Evolutionary conservation across 1,284 basidiomycete genomes (phyloP).

Genomic region (Moesziomyces globuligerus): DNA sequence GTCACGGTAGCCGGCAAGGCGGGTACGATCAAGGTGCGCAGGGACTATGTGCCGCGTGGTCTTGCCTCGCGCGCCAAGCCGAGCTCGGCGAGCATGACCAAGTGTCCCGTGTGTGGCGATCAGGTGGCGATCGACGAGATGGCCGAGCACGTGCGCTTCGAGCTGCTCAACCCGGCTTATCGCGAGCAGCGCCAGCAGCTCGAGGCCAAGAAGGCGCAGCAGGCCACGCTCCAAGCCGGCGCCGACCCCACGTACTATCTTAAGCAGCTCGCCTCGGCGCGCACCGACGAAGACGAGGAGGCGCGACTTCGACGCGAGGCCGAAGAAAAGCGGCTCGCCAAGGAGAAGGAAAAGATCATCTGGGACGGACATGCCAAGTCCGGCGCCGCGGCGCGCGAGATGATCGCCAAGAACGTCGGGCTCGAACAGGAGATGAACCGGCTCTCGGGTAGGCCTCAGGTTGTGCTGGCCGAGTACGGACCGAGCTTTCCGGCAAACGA

Average conservation of each 20-base stretch:
- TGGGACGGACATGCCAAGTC: conserved; percentile 65
- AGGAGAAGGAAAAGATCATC: conserved; percentile 63
- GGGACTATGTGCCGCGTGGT: conserved; percentile 84
- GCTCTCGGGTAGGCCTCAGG: conserved; percentile 39
- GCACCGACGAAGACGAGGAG: conserved; percentile 61
- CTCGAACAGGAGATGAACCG: conserved; percentile 52
- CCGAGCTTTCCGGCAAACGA: conserved; percentile 33
- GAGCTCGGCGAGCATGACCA: conserved; percentile 70
- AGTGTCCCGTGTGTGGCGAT: conserved; percentile 92
- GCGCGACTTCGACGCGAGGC: conserved; percentile 53
- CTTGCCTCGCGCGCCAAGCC: conserved; percentile 42
- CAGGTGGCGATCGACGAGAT: conserved; percentile 93
- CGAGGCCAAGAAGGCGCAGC: conserved; percentile 62
- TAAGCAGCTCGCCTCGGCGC: conserved; percentile 57
- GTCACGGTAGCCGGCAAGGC: conserved; percentile 16
- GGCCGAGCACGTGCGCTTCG: conserved; percentile 97
- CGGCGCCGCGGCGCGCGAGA: conserved; percentile 46
- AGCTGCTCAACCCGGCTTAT: conserved; percentile 87
- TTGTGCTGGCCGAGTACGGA: conserved; percentile 36
- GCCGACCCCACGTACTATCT: conserved; percentile 63
- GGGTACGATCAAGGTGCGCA: conserved; percentile 75
- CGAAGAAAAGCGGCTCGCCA: conserved; percentile 53
- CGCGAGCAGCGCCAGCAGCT: conserved; percentile 63
- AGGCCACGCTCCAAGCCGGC: conserved; percentile 57
- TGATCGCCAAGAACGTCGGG: conserved; percentile 39